Conservation (phyloP, 768 basidiomycete species). For the Multifurca ochricompacta region DNA sequence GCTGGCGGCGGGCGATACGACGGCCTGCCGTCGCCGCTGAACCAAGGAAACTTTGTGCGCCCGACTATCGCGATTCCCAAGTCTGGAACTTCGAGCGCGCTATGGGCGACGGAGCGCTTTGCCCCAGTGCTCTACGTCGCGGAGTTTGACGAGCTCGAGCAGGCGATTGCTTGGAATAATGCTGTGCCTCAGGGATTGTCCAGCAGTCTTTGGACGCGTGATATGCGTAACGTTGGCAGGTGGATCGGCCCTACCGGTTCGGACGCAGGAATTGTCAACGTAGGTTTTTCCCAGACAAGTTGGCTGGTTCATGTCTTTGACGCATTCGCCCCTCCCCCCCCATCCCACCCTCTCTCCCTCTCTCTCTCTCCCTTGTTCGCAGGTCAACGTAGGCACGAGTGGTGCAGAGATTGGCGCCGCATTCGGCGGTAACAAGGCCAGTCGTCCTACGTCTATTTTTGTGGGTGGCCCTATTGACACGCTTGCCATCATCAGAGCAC, state of each 20-base stretch:
- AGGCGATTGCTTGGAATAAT: slow-evolving; percentile 89
- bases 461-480: not conserved
- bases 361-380: slow-evolving; percentile 1
- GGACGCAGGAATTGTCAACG: slow-evolving; percentile 90
- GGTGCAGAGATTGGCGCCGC: slow-evolving; percentile 78
- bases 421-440: slow-evolving; percentile 91
- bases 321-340: too few species aligned
- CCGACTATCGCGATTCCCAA: slow-evolving; percentile 77
- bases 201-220: slow-evolving; percentile 85
- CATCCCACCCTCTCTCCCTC: too few species aligned
- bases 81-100: too few species aligned
- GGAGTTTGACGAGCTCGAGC: slow-evolving; percentile 77
- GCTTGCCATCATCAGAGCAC: slow-evolving; percentile 48
- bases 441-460: slow-evolving; percentile 20
- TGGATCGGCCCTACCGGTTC: slow-evolving; percentile 90
- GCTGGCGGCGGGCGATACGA: slow-evolving; percentile 58
- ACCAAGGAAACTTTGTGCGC: slow-evolving; percentile 79
- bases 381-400: slow-evolving; percentile 62
- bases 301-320: too few species aligned
- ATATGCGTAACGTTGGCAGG: slow-evolving; percentile 75
- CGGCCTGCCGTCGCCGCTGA: slow-evolving; percentile 33
- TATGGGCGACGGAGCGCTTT: slow-evolving; percentile 80
- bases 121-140: slow-evolving; percentile 85
- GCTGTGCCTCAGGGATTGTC: slow-evolving; percentile 87
- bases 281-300: slow-evolving; percentile 37